Evolutionary conservation across 176 grass and related monocot species (phyloP).

Genomic region (Bothriochloa decipiens): DNA sequence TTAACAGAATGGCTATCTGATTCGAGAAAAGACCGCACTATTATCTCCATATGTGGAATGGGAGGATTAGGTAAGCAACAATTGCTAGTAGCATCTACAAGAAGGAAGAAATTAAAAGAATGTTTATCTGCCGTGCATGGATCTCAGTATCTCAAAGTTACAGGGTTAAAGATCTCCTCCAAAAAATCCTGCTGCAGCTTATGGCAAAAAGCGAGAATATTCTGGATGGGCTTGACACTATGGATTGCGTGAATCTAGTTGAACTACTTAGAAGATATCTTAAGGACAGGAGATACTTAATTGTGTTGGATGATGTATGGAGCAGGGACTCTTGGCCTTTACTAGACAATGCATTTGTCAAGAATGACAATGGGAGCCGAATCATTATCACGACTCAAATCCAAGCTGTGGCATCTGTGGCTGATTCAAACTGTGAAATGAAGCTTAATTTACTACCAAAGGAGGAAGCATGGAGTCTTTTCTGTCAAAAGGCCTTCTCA

Average conservation of each 20-base stretch:
- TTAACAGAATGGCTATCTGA: conserved; percentile 43
- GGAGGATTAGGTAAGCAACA: conserved; percentile 57
- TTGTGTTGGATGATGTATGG: conserved; percentile 59
- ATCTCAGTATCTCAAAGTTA: conserved; percentile 53
- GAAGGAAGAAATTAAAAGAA: conserved; percentile 40
- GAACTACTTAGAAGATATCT: conserved; percentile 38
- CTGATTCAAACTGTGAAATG: conserved; percentile 22
- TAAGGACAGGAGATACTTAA: conserved; percentile 44
- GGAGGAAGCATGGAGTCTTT: conserved; percentile 49
- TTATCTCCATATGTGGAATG: conserved; percentile 59
- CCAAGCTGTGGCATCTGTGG: conserved; percentile 41
- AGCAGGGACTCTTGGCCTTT: conserved; percentile 47
- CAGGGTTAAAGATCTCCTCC: conserved; percentile 47
- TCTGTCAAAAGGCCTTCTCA: conserved; percentile 40
- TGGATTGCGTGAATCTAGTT: conserved; percentile 32
- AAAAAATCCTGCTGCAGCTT: conserved; percentile 43
- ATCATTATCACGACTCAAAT: conserved; percentile 51
- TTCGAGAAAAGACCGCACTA: conserved; percentile 1
- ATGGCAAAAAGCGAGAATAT: conserved; percentile 22
- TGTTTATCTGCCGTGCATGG: conserved; percentile 47
- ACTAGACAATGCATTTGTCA: conserved; percentile 36
- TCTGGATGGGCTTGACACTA: conserved; percentile 29
- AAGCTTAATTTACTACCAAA: conserved; percentile 37
- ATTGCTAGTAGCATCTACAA: conserved; percentile 44
- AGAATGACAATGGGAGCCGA: conserved; percentile 31